Percentiles rank a stretch among this genome's conserved stretches.
These are phyloP conservation scores for Allomyces macrogynus DNA, from an alignment of 192 early-diverging fungal species.

Conservation along the genomic window DNA sequence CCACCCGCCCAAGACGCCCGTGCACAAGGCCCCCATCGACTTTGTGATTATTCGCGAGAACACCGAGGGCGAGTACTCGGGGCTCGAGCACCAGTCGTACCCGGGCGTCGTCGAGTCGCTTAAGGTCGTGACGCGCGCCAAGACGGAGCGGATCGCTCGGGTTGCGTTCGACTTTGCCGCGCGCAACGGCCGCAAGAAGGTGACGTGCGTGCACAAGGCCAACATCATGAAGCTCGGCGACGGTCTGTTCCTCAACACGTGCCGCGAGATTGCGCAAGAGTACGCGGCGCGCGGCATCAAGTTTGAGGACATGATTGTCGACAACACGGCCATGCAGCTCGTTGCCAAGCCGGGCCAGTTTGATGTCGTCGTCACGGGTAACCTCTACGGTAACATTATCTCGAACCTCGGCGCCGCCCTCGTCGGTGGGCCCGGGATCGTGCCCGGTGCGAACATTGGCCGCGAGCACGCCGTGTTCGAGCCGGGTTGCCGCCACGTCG, in stretches of 20 bases:
- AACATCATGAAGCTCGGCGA: conserved; percentile 99
- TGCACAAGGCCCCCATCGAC: conserved; percentile 83
- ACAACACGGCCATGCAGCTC: conserved; percentile 99
- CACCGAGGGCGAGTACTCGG: conserved; percentile 99
- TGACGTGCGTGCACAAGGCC: conserved; percentile 98
- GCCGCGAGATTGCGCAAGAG: conserved; percentile 85
- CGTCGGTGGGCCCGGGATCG: conserved; percentile 85
- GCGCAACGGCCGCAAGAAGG: conserved; percentile 93
- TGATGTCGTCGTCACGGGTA: conserved; percentile 98
- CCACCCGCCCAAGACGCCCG: conserved; percentile 12
- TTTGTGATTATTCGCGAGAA: conserved; percentile 99
- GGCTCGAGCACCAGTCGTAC: conserved; percentile 92
- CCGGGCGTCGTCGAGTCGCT: conserved; percentile 96
- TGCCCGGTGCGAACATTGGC: conserved; percentile 96
- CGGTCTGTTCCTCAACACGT: conserved; percentile 91
- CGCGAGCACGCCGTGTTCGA: conserved; percentile 94
- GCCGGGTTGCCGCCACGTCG: conserved; percentile 95
- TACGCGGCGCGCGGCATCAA: conserved; percentile 74
- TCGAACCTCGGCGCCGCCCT: conserved; percentile 95
- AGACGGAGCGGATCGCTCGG: conserved; percentile 96
- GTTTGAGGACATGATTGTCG: conserved; percentile 98
- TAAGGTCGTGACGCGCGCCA: conserved; percentile 88
- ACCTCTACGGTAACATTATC: conserved; percentile 98
- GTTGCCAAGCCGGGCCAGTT: conserved; percentile 93
- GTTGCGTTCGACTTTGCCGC: conserved; percentile 98